phyloP scores from a whole-genome alignment of 2,329 filamentous ascomycete species.

The Epichloe gansuensis region DNA sequence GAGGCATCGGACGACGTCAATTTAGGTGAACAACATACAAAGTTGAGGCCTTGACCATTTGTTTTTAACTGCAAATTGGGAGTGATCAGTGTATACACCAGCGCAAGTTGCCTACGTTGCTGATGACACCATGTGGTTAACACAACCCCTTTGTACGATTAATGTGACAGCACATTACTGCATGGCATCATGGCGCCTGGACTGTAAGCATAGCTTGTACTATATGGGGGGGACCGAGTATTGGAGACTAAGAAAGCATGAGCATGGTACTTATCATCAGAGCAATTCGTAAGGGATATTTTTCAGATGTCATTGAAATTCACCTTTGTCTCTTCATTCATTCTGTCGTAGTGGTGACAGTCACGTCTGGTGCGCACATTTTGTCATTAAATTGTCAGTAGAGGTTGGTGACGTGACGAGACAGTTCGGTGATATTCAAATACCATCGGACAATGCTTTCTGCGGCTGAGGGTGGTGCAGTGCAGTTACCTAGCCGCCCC shows the following conservation, averaged over 20 bases:
- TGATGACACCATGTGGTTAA: not conserved
- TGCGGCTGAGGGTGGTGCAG: not conserved
- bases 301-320: too few relatives aligned
- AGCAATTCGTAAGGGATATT: too few relatives aligned
- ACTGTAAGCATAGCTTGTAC: too few relatives aligned
- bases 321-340: too few relatives aligned
- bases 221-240: too few relatives aligned
- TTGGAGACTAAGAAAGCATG: too few relatives aligned
- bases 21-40: not conserved
- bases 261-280: too few relatives aligned
- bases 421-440: too few relatives aligned
- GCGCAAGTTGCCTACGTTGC: not conserved
- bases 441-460: not conserved
- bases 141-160: not conserved
- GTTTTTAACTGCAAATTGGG: not conserved
- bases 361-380: too few relatives aligned
- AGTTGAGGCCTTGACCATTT: not conserved
- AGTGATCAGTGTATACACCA: not conserved
- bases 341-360: too few relatives aligned
- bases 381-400: too few relatives aligned
- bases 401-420: too few relatives aligned
- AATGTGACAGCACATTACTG: not conserved
- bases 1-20: slow-evolving; percentile 27
- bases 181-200: not conserved
- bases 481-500: not conserved